Evolutionary conservation across 257 asterid genomes (phyloP), one percentile per base, ranked within the genome.

Genomic region (Nicotiana otophora): DNA sequence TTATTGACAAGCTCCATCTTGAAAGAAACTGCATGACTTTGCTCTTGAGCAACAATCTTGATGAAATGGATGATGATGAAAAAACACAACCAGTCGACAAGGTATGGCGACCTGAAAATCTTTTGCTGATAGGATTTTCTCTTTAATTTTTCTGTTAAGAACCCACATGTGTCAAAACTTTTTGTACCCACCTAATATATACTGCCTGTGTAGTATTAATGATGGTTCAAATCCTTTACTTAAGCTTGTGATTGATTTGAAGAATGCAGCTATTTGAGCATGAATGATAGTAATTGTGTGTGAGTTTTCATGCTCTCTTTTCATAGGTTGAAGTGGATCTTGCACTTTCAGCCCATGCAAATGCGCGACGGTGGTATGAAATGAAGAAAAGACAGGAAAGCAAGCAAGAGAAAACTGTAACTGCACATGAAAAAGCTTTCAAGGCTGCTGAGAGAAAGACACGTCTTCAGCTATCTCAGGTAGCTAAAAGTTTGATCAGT

Each of bases 321-420:
- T 80, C 81, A 69, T 85, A 96, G 99, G 99, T 96, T 77, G 98
- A 94, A 88, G 94, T 96, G 89, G 99, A 96, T 87, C 93, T 96
- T 85, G 93, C 97, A 42, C 97, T 94, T 82, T 91, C 99, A 10
- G 99, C 99, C 33, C 99, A 96, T 91, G 99, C 99, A n/a, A 96
- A 96, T 93, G 98, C 99, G 85, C 96, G 99, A 72, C 91, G 94
- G 65, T 96, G 95, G 91, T 96, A 93, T 87, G 99, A 90, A 82
- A 89, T 89, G 97, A 96, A 96, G 92, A 96, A 94, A 90, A 94
- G 61, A 88, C 98, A 93, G 89, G 98, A 96, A 88, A 94, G 85
- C 89, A 96, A 96, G 87, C 99, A 96, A 92, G 99, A 90, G 84
- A 96, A 96, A 89, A 96, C 99, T 76, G 57, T 90, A 57, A 90